A percentile compares a stretch with the other conserved stretches of the same genome.
phyloP scores from a whole-genome alignment of 495 filamentous ascomycete genomes.

The Jackrogersella multiformis region DNA sequence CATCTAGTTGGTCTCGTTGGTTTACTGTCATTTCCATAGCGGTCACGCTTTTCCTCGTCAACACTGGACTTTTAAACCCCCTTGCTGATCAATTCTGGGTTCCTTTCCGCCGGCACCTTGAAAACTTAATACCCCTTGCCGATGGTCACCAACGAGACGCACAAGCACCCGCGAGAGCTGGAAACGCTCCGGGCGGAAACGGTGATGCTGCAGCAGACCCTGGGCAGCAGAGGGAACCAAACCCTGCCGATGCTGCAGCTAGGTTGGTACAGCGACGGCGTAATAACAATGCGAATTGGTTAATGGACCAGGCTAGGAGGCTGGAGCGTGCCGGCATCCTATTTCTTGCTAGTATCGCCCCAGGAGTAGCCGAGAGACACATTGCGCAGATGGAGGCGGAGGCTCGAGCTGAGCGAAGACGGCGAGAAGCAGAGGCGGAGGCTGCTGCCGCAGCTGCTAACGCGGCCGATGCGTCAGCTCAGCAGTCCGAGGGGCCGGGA shows the following conservation, averaged over 20 bases:
- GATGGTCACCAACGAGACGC: constrained; percentile 36
- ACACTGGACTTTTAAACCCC: constrained; percentile 69
- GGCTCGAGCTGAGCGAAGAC: constrained; percentile 63
- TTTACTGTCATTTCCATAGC: constrained; percentile 69
- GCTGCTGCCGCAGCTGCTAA: constrained; percentile 46
- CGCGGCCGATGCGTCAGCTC: no score
- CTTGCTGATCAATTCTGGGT: constrained; percentile 65
- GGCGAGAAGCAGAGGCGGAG: constrained; percentile 58
- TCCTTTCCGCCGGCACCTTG: constrained; percentile 75
- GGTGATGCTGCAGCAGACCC: constrained; percentile 23
- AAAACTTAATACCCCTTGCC: constrained; percentile 70
- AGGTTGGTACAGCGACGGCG: constrained; percentile 63
- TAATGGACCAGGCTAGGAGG: constrained; percentile 66
- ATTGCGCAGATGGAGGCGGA: constrained; percentile 74
- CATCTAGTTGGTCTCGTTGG: constrained; percentile 73
- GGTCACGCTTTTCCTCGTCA: constrained; percentile 68
- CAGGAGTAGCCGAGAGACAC: constrained; percentile 85
- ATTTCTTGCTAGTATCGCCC: constrained; percentile 85
- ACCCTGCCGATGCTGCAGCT: constrained; percentile 64
- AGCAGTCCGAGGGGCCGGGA: constrained; percentile 11
- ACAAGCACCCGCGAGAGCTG: constrained; percentile 43
- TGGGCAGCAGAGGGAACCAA: constrained; percentile 44
- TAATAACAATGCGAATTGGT: constrained; percentile 59
- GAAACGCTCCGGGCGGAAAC: constrained; percentile 23
- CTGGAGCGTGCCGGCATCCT: constrained; percentile 80